Percentiles rank a stretch among this genome's conserved stretches.
Evolutionary conservation across 1,284 basidiomycete genomes (phyloP).

Genomic region (Polyporus tsugae): DNA sequence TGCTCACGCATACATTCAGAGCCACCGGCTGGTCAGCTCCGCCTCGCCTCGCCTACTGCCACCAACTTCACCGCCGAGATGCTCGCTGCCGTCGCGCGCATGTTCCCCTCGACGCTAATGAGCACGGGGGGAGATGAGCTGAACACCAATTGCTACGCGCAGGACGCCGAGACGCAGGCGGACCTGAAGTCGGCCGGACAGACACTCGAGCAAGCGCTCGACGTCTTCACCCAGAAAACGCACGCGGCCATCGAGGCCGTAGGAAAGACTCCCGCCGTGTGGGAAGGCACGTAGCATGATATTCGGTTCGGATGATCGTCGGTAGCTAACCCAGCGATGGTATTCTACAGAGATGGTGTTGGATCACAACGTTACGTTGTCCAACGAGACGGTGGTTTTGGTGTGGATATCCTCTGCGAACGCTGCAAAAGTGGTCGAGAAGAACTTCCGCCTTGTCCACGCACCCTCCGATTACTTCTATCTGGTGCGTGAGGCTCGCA

Average conservation of each 20-base stretch:
- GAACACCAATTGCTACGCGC: conserved; percentile 71
- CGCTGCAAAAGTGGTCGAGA: conserved; percentile 51
- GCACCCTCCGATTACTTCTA: conserved; percentile 66
- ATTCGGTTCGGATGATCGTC: background rate
- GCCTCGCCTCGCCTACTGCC: conserved; percentile 61
- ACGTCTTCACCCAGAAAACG: conserved; percentile 63
- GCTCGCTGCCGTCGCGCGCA: conserved; percentile 49
- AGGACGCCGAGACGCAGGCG: conserved; percentile 65
- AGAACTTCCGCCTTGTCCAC: conserved; percentile 60
- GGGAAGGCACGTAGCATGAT: conserved; percentile 59
- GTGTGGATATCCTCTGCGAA: conserved; percentile 61
- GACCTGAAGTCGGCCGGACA: conserved; percentile 55
- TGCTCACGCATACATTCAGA: conserved; percentile 45
- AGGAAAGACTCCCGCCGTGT: conserved; percentile 70
- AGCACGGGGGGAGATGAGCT: conserved; percentile 87
- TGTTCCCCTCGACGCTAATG: conserved; percentile 69
- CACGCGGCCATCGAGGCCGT: conserved; percentile 52
- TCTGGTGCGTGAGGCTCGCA: conserved; percentile 45
- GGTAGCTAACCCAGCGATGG: background rate
- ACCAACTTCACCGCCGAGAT: conserved; percentile 54
- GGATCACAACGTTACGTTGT: conserved; percentile 65
- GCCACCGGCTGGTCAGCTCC: conserved; percentile 84
- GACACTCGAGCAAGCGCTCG: conserved; percentile 70
- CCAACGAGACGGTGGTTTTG: conserved; percentile 77
- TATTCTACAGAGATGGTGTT: conserved; percentile 68